phyloP scores from a whole-genome alignment of 805 yeast species.

The Scheffersomyces spartinae region DNA sequence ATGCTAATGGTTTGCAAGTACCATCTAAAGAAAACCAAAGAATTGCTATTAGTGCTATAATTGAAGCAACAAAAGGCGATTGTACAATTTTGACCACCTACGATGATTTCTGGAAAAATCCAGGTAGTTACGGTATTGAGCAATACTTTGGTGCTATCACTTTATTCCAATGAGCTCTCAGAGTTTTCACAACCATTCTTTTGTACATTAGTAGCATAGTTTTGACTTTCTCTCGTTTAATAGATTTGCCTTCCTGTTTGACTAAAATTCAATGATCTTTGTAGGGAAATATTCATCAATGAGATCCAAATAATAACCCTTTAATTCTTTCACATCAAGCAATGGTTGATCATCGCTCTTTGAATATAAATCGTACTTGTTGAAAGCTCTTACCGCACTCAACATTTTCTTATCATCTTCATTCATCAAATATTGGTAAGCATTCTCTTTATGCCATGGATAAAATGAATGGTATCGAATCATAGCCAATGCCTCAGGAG shows the following conservation, averaged over 20 bases:
- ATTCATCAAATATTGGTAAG: conserved; percentile 53
- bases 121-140: conserved; percentile 79
- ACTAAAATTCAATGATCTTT: conserved; percentile 45
- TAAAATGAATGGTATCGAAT: conserved; percentile 65
- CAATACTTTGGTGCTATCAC: conserved; percentile 69
- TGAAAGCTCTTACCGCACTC: conserved; percentile 53
- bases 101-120: conserved; percentile 77
- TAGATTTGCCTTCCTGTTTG: no score
- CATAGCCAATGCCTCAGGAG: conserved; percentile 62
- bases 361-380: conserved; percentile 59
- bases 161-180: conserved; percentile 12
- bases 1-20: conserved; percentile 56
- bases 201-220: neutral
- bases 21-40: conserved; percentile 64
- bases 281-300: conserved; percentile 60
- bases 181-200: neutral
- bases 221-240: neutral
- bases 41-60: conserved; percentile 53
- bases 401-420: conserved; percentile 50
- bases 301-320: conserved; percentile 47
- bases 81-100: conserved; percentile 69
- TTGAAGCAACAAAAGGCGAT: conserved; percentile 45
- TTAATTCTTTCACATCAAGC: conserved; percentile 39
- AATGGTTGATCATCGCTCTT: conserved; percentile 39
- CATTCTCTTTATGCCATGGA: conserved; percentile 68